These are phyloP conservation scores for Hirsutella rhossiliensis DNA, from an alignment of 2,329 filamentous ascomycete species.

Conservation along the genomic window DNA sequence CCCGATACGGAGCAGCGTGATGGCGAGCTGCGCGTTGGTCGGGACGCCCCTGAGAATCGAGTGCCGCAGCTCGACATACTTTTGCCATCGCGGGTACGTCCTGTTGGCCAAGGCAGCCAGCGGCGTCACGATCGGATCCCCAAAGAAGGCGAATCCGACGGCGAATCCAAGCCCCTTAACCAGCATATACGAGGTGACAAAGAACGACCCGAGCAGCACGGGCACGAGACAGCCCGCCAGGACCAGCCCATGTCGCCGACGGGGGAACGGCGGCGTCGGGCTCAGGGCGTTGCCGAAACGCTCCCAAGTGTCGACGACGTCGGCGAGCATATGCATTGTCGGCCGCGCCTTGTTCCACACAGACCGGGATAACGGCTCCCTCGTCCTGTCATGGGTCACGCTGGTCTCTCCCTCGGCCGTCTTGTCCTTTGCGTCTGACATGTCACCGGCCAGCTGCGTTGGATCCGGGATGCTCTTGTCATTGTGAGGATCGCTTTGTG, in stretches of 20 bases:
- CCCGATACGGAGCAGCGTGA: slow-evolving; percentile 71
- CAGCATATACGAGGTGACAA: slow-evolving; percentile 46
- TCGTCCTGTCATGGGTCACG: slow-evolving; percentile 54
- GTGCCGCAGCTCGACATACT: slow-evolving; percentile 60
- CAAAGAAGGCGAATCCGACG: slow-evolving; percentile 68
- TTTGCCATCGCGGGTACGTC: slow-evolving; percentile 60
- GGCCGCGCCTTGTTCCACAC: slow-evolving; percentile 69
- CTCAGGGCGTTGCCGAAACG: slow-evolving; percentile 43
- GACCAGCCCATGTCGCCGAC: slow-evolving; percentile 36
- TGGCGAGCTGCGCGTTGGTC: slow-evolving; percentile 72
- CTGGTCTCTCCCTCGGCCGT: slow-evolving; percentile 33
- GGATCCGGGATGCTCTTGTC: slow-evolving; percentile 43
- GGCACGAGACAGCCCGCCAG: slow-evolving; percentile 42
- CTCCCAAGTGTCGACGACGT: slow-evolving; percentile 37
- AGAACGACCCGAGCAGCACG: slow-evolving; percentile 36
- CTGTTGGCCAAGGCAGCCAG: slow-evolving; percentile 47
- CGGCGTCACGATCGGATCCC: slow-evolving; percentile 57
- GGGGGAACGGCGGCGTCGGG: slow-evolving; percentile 51
- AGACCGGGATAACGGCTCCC: slow-evolving; percentile 62
- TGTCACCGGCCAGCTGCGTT: slow-evolving; percentile 22
- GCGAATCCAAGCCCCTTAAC: slow-evolving; percentile 55
- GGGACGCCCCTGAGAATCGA: slow-evolving; percentile 71
- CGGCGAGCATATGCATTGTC: slow-evolving; percentile 47
- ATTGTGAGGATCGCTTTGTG: slow-evolving; percentile 46
- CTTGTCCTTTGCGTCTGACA: slow-evolving; percentile 28